Evolutionary conservation across 345 rosid species (phyloP).

Genomic region (Pelargonium nanum): DNA sequence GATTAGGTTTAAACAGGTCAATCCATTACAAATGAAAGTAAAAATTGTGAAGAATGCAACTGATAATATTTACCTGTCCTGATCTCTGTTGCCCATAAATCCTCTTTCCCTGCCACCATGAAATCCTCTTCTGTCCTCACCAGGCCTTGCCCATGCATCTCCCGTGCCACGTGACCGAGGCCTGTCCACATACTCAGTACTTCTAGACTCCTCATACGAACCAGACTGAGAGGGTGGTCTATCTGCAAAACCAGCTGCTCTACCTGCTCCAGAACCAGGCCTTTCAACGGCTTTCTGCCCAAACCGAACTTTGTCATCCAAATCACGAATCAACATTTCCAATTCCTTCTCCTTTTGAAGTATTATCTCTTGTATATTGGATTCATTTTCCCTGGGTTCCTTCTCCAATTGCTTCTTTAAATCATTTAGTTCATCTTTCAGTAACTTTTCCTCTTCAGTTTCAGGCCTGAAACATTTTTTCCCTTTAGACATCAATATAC

Average conservation of each 20-base stretch:
- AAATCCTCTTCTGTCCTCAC: slow-evolving; percentile 63
- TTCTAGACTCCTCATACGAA: slow-evolving; percentile 64
- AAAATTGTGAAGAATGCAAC: background rate
- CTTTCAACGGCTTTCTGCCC: slow-evolving; percentile 65
- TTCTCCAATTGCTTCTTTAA: slow-evolving; percentile 36
- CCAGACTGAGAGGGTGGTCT: slow-evolving; percentile 73
- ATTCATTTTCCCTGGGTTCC: slow-evolving; percentile 28
- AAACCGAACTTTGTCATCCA: slow-evolving; percentile 75
- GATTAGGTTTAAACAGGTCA: background rate
- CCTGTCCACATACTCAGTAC: slow-evolving; percentile 53
- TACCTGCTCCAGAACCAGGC: slow-evolving; percentile 74
- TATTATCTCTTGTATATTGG: slow-evolving; percentile 29
- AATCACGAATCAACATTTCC: slow-evolving; percentile 46
- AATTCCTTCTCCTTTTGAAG: slow-evolving; percentile 56
- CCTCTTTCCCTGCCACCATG: slow-evolving; percentile 82
- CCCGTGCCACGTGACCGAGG: slow-evolving; percentile 71
- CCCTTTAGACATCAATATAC: background rate
- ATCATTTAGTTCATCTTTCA: slow-evolving; percentile 58
- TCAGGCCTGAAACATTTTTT: slow-evolving; percentile 55
- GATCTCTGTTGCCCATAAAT: slow-evolving; percentile 55
- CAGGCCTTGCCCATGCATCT: slow-evolving; percentile 57
- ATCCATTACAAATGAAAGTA: background rate
- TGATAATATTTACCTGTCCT: slow-evolving; percentile 45
- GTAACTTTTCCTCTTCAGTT: slow-evolving; percentile 62
- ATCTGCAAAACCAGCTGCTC: slow-evolving; percentile 47